Evolutionary conservation across 139 green algal genomes (phyloP), one percentile per base, ranked within the genome.

Genomic region (Chlorella sp.): DNA sequence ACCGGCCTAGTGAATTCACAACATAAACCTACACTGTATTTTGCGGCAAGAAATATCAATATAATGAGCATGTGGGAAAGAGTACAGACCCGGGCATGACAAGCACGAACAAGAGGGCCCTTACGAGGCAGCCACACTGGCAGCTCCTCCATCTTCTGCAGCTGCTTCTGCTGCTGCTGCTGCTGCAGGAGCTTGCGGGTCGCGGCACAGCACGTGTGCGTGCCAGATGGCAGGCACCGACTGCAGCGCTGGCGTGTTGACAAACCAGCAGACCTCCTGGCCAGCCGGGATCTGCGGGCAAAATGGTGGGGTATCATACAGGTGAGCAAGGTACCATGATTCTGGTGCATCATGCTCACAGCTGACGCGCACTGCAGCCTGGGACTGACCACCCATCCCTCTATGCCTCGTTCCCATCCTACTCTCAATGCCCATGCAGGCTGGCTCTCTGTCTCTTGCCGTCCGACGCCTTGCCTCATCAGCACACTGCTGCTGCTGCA

Each of bases 221-320:
- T 88, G 85, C 85, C 85, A 89, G 40, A 89, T 89, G 85, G 37
- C 30, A 1, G 78, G 57, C 68, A 94, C 88, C 15, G 90, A 93
- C 85, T 92, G 90, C 84, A 93, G 79, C 40, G 73, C 64, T 9
- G 90, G 83, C 18, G 90, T 90, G 87, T 94, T 93, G 69, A 93
- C 79, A 85, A 92, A 94, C 61, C 61, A 88, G 11, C 86, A 40
- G 16, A 28, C 3, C 0, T 93, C 79, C 11, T 15, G n/a, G 24
- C 32, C 73, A 28, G 30, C n/a, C 3, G 88, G 88, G 22, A 93
- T 86, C 90, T 92, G 86, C 12, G 32, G 3, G 42, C 61, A 1
- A 88, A 69, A 32, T 57, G 48, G 48, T 57, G 48, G 48, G 48
- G 48, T 9, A 57, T n/a, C n/a, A n/a, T n/a, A 37, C 19, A 53